Evolutionary conservation across 306 rosid genomes (phyloP), one percentile per base, ranked within the genome.

Genomic region (Castanea sativa): DNA sequence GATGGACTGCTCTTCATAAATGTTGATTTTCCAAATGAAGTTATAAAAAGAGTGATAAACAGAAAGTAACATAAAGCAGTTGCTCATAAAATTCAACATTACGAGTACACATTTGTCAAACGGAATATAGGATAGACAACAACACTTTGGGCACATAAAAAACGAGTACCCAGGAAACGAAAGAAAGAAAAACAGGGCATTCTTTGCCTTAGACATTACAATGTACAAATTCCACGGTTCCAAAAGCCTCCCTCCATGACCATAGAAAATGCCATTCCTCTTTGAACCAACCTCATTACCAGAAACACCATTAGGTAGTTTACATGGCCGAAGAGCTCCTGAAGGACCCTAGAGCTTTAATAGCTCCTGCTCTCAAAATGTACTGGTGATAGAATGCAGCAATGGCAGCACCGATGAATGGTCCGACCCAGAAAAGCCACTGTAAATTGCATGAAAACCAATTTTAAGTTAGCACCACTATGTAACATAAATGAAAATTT

Each of bases 401-500:
- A 73, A 87, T 87, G n/a, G 88, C 81, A 6, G 90, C 82, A 4
- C 90, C 88, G 6, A 81, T 78, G 58, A 87, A 84, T 33, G 88
- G 88, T 58, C 85, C 87, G 18, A 81, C 85, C 87, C 85, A 84
- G 71, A 84, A 81, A 61, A 84, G 78, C 88, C 88, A 84, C 88
- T 84, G 80, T 3, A 71, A 4, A 18, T 60, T 59, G 18, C 3
- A 9, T 11, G 0, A 52, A 23, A 45, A 49, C 2, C 27, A 2
- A 6, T 38, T 68, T 68, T 68, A 35, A 20, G 35, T 71, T 5
- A 70, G 71, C 23, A 58, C 25, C 60, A 5, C 7, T n/a, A 2
- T 8, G 4, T 4, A 23, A 1, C 1, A 6, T 19, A 63, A 49
- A 16, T 35, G 33, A n/a, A 4, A 9, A 3, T 6, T 49, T 49